A percentile compares a stretch with the other conserved stretches of the same genome.
Evolutionary conservation across 345 rosid species (phyloP).

Genomic region (Eucalyptus curtisii): DNA sequence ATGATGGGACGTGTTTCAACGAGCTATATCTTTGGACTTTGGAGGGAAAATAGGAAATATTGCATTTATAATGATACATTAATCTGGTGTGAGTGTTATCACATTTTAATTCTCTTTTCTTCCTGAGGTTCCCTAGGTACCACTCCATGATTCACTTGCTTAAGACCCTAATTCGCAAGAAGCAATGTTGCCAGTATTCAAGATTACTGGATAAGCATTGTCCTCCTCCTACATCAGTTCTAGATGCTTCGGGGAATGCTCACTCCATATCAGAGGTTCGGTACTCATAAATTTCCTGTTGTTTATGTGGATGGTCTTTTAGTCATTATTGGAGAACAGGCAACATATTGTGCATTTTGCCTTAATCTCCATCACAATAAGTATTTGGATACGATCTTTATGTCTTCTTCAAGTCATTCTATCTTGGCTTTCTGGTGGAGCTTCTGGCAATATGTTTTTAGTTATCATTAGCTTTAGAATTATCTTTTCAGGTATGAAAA

Average conservation of each 20-base stretch:
- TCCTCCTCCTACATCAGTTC: slow-evolving; percentile 8
- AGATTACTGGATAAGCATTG: slow-evolving; percentile 65
- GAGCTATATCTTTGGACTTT: not conserved
- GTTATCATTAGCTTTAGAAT: not conserved
- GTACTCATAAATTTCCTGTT: not conserved
- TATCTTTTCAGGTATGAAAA: not conserved
- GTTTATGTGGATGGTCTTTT: not conserved
- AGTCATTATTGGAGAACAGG: not conserved
- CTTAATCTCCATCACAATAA: not conserved
- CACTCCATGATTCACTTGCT: slow-evolving; percentile 42
- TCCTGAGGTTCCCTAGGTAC: slow-evolving; percentile 21
- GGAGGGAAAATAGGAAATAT: not conserved
- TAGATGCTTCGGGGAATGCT: not conserved
- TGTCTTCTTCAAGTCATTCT: not conserved
- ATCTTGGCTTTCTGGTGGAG: not conserved
- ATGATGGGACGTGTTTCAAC: not conserved
- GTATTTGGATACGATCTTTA: not conserved
- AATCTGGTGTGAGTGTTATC: not conserved
- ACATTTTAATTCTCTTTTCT: not conserved
- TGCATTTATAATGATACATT: not conserved
- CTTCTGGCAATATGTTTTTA: not conserved
- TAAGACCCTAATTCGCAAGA: slow-evolving; percentile 42
- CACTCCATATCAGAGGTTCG: slow-evolving; percentile 16
- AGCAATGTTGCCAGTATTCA: slow-evolving; percentile 29
- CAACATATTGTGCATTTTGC: not conserved